These are phyloP conservation scores for Aspergillus ibericus DNA, from an alignment of 2,329 filamentous ascomycete species.

Conservation along the genomic window DNA sequence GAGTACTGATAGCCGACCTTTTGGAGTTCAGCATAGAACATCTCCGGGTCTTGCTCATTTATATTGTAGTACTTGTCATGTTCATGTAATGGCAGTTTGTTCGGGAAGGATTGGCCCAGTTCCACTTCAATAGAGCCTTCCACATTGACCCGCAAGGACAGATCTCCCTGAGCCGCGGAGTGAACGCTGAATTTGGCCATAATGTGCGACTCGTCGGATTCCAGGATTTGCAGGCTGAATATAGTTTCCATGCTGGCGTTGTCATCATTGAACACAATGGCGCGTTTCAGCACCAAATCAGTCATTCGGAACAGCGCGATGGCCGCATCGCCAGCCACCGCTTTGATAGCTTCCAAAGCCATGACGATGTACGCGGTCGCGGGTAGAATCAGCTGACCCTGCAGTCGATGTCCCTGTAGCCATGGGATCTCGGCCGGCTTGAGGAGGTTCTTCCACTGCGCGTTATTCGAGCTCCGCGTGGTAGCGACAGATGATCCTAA, in stretches of 20 bases:
- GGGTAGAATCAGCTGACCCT: conserved; percentile 33
- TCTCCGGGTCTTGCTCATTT: conserved; percentile 5
- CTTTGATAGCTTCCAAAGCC: conserved; percentile 25
- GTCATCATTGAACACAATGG: conserved; percentile 27
- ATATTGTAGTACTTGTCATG: not conserved
- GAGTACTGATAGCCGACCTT: conserved; percentile 23
- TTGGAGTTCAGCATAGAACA: conserved; percentile 20
- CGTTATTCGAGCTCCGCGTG: not conserved
- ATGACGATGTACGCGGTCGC: conserved; percentile 31
- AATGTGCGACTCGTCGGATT: not conserved
- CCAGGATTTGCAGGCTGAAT: conserved; percentile 13
- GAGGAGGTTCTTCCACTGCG: conserved; percentile 30
- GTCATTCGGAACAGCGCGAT: conserved; percentile 20
- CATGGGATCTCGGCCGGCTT: conserved; percentile 33
- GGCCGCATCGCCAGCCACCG: not conserved
- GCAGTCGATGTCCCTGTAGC: conserved; percentile 35
- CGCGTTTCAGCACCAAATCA: conserved; percentile 26
- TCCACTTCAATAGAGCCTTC: not conserved
- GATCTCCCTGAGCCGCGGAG: conserved; percentile 4
- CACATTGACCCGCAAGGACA: not conserved
- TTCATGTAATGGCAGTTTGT: not conserved
- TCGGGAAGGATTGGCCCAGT: not conserved
- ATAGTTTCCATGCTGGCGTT: conserved; percentile 20
- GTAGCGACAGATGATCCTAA: not conserved
- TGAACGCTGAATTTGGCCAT: not conserved